phyloP scores from a whole-genome alignment of 306 rosid genomes.

The Medicago ruthenica region DNA sequence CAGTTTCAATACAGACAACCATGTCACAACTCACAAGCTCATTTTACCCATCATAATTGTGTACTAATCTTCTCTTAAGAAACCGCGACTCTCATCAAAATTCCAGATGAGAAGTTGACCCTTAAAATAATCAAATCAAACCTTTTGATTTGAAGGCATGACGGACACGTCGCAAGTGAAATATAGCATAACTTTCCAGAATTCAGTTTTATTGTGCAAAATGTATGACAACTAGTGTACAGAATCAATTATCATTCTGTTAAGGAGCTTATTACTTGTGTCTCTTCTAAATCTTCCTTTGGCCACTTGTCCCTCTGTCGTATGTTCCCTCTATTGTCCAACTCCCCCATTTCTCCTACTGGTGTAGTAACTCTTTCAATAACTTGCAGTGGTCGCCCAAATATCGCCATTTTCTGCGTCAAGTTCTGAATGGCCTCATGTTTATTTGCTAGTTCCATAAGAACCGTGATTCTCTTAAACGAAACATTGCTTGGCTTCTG shows the following conservation, averaged over 20 bases:
- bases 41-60: too few relatives aligned
- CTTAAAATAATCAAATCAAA: background rate
- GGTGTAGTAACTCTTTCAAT: slow-evolving; percentile 39
- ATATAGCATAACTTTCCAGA: background rate
- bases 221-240: background rate
- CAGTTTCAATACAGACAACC: background rate
- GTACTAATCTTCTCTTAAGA: background rate
- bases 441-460: slow-evolving; percentile 84
- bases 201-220: too few relatives aligned
- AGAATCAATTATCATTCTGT: background rate
- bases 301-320: background rate
- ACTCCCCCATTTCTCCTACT: background rate
- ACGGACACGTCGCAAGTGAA: slow-evolving; percentile 1
- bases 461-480: slow-evolving; percentile 82
- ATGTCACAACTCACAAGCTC: background rate
- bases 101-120: slow-evolving; percentile 8
- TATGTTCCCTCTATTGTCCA: background rate
- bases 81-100: background rate
- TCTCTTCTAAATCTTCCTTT: background rate
- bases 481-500: slow-evolving; percentile 82
- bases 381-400: slow-evolving; percentile 48
- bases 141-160: background rate
- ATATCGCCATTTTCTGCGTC: slow-evolving; percentile 71
- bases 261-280: background rate
- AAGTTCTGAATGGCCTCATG: slow-evolving; percentile 65